These are phyloP conservation scores for Beauveria rudraprayagi DNA, from an alignment of 2,329 filamentous ascomycete genomes.

Conservation along the genomic window DNA sequence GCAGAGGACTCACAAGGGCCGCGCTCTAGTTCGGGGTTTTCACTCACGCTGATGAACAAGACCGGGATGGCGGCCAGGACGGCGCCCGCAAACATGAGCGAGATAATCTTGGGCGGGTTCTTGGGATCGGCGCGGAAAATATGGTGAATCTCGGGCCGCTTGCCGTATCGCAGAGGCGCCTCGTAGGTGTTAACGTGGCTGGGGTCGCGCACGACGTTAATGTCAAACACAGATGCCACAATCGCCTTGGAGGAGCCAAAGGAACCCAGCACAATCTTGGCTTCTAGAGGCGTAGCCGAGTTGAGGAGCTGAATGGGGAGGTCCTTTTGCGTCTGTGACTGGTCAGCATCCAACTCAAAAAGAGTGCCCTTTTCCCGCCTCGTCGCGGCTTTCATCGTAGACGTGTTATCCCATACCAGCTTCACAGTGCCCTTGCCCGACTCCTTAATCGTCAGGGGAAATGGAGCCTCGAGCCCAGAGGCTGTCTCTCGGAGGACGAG, in stretches of 20 bases:
- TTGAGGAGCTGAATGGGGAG: slow-evolving; percentile 75
- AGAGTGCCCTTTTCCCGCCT: neutral
- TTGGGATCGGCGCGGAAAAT: slow-evolving; percentile 74
- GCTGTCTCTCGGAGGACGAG: slow-evolving; percentile 68
- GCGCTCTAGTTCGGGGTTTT: neutral
- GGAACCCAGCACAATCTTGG: slow-evolving; percentile 77
- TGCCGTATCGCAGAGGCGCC: slow-evolving; percentile 72
- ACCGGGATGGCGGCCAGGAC: slow-evolving; percentile 67
- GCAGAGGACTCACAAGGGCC: neutral
- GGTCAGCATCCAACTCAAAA: slow-evolving; percentile 14
- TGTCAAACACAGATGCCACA: slow-evolving; percentile 62
- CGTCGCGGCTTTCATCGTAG: neutral
- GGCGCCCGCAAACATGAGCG: slow-evolving; percentile 65
- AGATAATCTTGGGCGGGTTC: slow-evolving; percentile 74
- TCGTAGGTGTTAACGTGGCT: slow-evolving; percentile 52
- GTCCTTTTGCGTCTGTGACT: slow-evolving; percentile 70
- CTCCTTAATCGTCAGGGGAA: slow-evolving; percentile 75
- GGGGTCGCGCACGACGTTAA: slow-evolving; percentile 58
- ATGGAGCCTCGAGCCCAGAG: slow-evolving; percentile 78
- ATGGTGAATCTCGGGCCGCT: slow-evolving; percentile 79
- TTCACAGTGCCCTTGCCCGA: slow-evolving; percentile 80
- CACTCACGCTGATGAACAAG: slow-evolving; percentile 60
- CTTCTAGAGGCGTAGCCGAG: slow-evolving; percentile 59
- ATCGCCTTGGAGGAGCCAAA: slow-evolving; percentile 69
- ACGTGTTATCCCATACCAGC: slow-evolving; percentile 51